phyloP scores from a whole-genome alignment of 2,329 filamentous ascomycete species.

The Pyricularia pennisetigena region DNA sequence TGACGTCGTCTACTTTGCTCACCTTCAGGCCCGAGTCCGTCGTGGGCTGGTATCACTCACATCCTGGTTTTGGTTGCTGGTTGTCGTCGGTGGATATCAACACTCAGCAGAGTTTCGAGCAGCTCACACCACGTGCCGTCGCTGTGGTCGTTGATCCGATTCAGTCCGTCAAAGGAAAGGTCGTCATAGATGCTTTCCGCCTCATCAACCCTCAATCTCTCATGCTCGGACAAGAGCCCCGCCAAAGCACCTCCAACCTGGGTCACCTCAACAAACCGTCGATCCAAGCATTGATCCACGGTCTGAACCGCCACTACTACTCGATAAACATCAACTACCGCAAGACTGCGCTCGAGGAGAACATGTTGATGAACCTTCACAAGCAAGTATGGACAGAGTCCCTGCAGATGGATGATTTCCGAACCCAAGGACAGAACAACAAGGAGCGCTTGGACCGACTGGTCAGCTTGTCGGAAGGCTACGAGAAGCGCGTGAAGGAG shows the following conservation, averaged over 20 bases:
- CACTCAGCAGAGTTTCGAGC: constrained; percentile 99
- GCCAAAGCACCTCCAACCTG: constrained; percentile 95
- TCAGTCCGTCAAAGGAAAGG: constrained; percentile 98
- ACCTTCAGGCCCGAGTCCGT: constrained; percentile 82
- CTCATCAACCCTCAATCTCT: constrained; percentile 96
- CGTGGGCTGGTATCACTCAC: constrained; percentile 98
- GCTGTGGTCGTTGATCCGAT: constrained; percentile 98
- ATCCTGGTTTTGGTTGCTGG: constrained; percentile 99
- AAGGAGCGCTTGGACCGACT: constrained; percentile 81
- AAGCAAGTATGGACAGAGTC: constrained; percentile 99
- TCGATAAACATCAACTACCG: constrained; percentile 97
- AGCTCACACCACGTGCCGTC: constrained; percentile 90
- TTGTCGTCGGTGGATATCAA: constrained; percentile 98
- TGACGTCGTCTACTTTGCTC: background rate
- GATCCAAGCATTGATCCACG: constrained; percentile 98
- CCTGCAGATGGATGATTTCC: constrained; percentile 93
- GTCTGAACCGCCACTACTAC: constrained; percentile 97
- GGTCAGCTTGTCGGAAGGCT: constrained; percentile 84
- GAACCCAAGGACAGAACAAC: constrained; percentile 72
- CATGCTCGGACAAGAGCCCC: constrained; percentile 95
- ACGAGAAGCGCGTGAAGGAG: constrained; percentile 98
- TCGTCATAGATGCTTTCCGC: constrained; percentile 98
- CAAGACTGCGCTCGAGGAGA: constrained; percentile 95
- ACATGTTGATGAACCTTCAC: constrained; percentile 99
- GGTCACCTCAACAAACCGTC: constrained; percentile 98